Base-by-base conservation (phyloP, 768 basidiomycete species). In the Mycena indigotica region DNA sequence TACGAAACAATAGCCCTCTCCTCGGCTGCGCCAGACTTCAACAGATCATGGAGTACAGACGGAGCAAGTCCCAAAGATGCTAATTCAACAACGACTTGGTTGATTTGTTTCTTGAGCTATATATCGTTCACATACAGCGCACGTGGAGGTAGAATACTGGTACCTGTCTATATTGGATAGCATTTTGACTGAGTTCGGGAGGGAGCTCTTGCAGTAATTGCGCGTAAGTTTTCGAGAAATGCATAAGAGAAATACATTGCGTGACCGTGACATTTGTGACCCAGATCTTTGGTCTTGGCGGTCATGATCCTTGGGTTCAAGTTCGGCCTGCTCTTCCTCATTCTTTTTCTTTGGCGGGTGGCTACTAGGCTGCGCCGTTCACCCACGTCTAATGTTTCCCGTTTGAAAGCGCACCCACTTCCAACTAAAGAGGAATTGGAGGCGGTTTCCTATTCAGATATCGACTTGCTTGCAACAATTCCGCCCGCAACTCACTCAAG, bases 61-160 rank as follows among this genome's bases (percentile, higher is more conserved):
- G 84, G 84, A 56, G 74, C 75, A 5, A 87, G 73, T 0, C 91
- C 95, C 23, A 93, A 75, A 2, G 83, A 79, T 3, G 83, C 77
- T 17, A 98, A 84, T 71, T 98, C 95, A 10, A 75, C 71, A 1
- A 90, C 91, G 32, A 94, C 83, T 67, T 87, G 81, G 61, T 91
- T 90, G 64, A 98, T 95, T 28, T 95, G 75, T 65, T 91, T 93
- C 75, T 98, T 97, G 55, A 98, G 85, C 90, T 96, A 64, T 39
- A 61, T 45, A 44, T 8, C 21, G 15, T 19, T 17, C 10, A 8
- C 32, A 35, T 8, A 17, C 10, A 35, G 17, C 32, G 32, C n/a
- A n/a, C n/a, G n/a, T n/a, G n/a, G n/a, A n/a, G n/a, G n/a, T n/a
- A n/a, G n/a, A n/a, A n/a, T n/a, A n/a, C n/a, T n/a, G n/a, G n/a